Conservation (phyloP, 176 grass and related monocot species). For the Hsuehochloa calcarea region DNA sequence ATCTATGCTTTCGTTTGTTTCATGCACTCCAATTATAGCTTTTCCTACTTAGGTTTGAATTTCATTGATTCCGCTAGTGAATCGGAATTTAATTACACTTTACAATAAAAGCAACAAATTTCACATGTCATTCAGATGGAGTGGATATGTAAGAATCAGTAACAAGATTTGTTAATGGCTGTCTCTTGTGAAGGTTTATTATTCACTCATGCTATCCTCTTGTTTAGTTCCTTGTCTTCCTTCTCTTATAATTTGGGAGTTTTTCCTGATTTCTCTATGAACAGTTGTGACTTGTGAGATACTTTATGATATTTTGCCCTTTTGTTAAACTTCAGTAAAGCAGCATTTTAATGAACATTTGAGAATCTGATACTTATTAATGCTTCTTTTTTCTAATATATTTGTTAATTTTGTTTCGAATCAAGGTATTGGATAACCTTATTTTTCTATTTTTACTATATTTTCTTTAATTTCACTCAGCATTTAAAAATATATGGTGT, state of each 20-base stretch:
- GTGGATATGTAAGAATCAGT: neutral
- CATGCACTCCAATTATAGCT: neutral
- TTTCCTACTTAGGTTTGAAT: conserved; percentile 12
- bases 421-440: neutral
- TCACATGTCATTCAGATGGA: neutral
- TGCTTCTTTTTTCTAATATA: neutral
- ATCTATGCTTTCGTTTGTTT: neutral
- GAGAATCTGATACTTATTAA: neutral
- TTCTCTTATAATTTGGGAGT: neutral
- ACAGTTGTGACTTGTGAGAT: neutral
- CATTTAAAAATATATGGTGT: neutral
- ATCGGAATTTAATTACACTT: conserved; percentile 7
- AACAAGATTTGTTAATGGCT: neutral
- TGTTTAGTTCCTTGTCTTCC: neutral
- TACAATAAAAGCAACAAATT: neutral
- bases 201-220: neutral
- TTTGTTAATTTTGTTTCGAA: neutral
- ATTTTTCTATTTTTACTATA: neutral
- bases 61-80: neutral
- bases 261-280: neutral
- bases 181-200: conserved; percentile 6
- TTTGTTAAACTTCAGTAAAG: neutral
- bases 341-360: neutral
- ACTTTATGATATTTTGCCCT: neutral
- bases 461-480: neutral